phyloP scores from a whole-genome alignment of 495 filamentous ascomycete genomes.

The Terfezia boudieri region DNA sequence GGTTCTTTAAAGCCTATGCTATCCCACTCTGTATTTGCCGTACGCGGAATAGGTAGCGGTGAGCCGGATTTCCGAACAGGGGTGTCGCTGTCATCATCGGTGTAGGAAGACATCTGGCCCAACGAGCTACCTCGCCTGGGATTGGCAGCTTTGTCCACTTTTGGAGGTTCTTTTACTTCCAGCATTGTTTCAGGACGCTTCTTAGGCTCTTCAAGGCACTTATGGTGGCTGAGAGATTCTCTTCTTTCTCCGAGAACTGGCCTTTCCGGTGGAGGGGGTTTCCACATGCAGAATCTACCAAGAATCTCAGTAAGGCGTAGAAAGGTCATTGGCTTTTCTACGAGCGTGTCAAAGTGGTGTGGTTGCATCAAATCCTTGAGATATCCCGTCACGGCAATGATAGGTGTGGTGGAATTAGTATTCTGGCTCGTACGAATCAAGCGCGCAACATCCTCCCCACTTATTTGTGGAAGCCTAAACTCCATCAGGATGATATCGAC shows the following conservation, averaged over 20 bases:
- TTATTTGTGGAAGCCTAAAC: slow-evolving; percentile 81
- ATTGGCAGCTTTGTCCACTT: slow-evolving; percentile 15
- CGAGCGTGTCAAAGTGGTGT: slow-evolving; percentile 81
- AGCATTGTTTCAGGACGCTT: slow-evolving; percentile 3
- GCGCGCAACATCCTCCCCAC: slow-evolving; percentile 79
- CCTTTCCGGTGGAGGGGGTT: slow-evolving; percentile 37
- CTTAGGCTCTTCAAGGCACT: slow-evolving; percentile 9
- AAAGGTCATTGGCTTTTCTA: slow-evolving; percentile 85
- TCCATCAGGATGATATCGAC: slow-evolving; percentile 98
- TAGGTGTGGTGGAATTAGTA: slow-evolving; percentile 78
- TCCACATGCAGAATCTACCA: slow-evolving; percentile 77
- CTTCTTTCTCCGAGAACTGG: slow-evolving; percentile 9
- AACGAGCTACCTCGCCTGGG: slow-evolving; percentile 10
- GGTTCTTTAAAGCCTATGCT: slow-evolving; percentile 3
- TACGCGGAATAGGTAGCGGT: slow-evolving; percentile 9
- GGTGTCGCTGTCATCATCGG: slow-evolving; percentile 11
- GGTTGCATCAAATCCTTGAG: slow-evolving; percentile 83
- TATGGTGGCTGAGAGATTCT: slow-evolving; percentile 4
- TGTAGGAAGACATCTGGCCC: slow-evolving; percentile 14
- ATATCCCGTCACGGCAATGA: slow-evolving; percentile 94
- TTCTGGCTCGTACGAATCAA: slow-evolving; percentile 96
- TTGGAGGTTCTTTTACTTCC: slow-evolving; percentile 11
- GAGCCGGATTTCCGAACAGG: slow-evolving; percentile 6
- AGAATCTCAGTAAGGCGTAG: slow-evolving; percentile 73
- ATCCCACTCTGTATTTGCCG: slow-evolving; percentile 17